phyloP scores from a whole-genome alignment of 495 filamentous ascomycete species.

The Podospora anserina region DNA sequence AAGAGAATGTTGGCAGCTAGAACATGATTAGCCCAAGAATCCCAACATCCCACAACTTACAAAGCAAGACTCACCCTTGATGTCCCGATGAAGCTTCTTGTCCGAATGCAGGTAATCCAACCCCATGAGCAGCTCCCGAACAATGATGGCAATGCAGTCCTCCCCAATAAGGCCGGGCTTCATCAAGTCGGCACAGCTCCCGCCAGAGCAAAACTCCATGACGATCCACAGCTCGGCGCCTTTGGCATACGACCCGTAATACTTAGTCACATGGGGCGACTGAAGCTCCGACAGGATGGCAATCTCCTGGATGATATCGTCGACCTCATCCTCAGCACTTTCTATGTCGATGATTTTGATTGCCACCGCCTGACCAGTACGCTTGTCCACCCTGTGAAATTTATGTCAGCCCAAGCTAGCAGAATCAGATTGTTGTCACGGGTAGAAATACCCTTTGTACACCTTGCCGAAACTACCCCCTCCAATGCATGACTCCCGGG shows the following conservation, averaged over 20 bases:
- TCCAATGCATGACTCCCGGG: constrained; percentile 88
- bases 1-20: constrained; percentile 87
- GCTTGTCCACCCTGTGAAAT: constrained; percentile 67
- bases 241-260: constrained; percentile 92
- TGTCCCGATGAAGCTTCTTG: constrained; percentile 93
- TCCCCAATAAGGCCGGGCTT: constrained; percentile 90
- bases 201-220: constrained; percentile 93
- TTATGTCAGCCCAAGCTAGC: constrained; percentile 29
- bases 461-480: constrained; percentile 95
- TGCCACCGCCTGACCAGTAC: constrained; percentile 79
- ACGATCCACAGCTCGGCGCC: constrained; percentile 97
- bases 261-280: constrained; percentile 93
- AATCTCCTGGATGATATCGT: constrained; percentile 98
- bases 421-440: background rate
- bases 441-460: constrained; percentile 74
- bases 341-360: constrained; percentile 99
- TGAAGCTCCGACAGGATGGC: constrained; percentile 91
- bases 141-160: constrained; percentile 90
- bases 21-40: constrained; percentile 4
- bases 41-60: background rate
- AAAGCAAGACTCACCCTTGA: constrained; percentile 67
- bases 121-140: constrained; percentile 83
- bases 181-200: constrained; percentile 86
- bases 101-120: constrained; percentile 91
- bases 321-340: constrained; percentile 96